Conservation (phyloP, 2,329 filamentous ascomycete genomes). For the Rhynchosporium graminicola region DNA sequence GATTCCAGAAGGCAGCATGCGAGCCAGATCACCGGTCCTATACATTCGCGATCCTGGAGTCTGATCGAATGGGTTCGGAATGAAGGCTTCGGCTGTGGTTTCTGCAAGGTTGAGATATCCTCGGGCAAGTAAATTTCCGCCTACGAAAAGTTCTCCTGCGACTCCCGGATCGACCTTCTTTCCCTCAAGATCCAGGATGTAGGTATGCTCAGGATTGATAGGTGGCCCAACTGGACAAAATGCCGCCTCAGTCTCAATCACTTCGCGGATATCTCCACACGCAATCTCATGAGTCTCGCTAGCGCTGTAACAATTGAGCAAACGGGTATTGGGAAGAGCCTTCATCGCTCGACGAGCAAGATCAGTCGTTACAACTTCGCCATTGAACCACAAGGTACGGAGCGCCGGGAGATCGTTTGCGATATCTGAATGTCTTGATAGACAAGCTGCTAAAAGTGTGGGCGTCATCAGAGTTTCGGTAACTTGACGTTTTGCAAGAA, state of each 20-base stretch:
- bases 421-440: constrained; percentile 68
- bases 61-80: constrained; percentile 62
- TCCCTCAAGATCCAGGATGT: constrained; percentile 71
- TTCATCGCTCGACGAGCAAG: constrained; percentile 62
- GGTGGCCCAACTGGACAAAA: constrained; percentile 76
- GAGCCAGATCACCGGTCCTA: constrained; percentile 82
- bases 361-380: constrained; percentile 79
- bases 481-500: constrained; percentile 64
- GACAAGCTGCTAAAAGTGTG: constrained; percentile 72
- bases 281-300: constrained; percentile 67
- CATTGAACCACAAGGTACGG: constrained; percentile 76
- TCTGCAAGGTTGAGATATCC: constrained; percentile 81
- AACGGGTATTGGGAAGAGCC: constrained; percentile 65
- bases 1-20: constrained; percentile 75
- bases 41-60: constrained; percentile 69
- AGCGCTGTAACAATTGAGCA: constrained; percentile 81
- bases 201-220: constrained; percentile 66
- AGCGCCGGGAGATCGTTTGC: constrained; percentile 64
- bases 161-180: constrained; percentile 62
- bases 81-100: constrained; percentile 72
- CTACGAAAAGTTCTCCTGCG: constrained; percentile 74
- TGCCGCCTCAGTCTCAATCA: constrained; percentile 62
- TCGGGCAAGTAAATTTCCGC: constrained; percentile 70
- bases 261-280: constrained; percentile 71
- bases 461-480: constrained; percentile 86